A percentile compares a stretch with the other conserved stretches of the same genome.
Evolutionary conservation across 2,329 filamentous ascomycete species (phyloP).

Genomic region (Pseudogymnoascus pannorum): DNA sequence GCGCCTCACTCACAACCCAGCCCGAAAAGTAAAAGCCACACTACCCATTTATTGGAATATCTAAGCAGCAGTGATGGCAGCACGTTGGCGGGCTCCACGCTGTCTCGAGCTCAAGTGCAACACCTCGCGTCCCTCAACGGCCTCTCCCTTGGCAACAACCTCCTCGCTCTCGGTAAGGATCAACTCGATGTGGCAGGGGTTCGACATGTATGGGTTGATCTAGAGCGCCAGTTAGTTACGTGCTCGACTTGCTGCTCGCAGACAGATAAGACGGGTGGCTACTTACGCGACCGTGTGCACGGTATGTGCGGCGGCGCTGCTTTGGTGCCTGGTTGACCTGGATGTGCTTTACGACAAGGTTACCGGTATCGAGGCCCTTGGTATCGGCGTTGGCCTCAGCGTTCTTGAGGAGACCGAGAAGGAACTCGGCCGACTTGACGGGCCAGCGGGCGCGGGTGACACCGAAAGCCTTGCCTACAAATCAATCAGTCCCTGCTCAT

Average conservation of each 20-base stretch:
- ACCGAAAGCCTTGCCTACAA: constrained; percentile 93
- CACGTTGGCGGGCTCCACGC: constrained; percentile 64
- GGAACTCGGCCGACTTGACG: constrained; percentile 97
- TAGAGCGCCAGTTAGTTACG: constrained; percentile 36
- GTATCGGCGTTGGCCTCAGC: constrained; percentile 94
- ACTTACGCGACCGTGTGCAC: constrained; percentile 99
- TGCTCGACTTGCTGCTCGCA: not conserved
- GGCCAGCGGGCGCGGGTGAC: constrained; percentile 98
- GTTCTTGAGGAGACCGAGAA: constrained; percentile 95
- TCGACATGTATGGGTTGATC: constrained; percentile 99
- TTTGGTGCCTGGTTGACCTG: constrained; percentile 99
- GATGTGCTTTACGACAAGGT: constrained; percentile 99
- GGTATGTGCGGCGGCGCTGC: constrained; percentile 98
- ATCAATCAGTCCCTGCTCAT: constrained; percentile 19
- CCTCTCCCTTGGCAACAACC: constrained; percentile 82
- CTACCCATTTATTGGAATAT: constrained; percentile 24
- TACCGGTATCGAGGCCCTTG: constrained; percentile 95
- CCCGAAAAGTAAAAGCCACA: not conserved
- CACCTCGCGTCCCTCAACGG: constrained; percentile 56
- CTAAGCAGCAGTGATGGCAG: constrained; percentile 60
- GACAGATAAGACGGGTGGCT: constrained; percentile 3
- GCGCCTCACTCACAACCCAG: constrained; percentile 5
- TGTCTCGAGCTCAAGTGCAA: constrained; percentile 81
- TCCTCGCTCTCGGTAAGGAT: constrained; percentile 98
- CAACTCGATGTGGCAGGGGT: constrained; percentile 99